Evolutionary conservation across 495 filamentous ascomycete genomes (phyloP).

Genomic region (Hypoxylon fuscum): DNA sequence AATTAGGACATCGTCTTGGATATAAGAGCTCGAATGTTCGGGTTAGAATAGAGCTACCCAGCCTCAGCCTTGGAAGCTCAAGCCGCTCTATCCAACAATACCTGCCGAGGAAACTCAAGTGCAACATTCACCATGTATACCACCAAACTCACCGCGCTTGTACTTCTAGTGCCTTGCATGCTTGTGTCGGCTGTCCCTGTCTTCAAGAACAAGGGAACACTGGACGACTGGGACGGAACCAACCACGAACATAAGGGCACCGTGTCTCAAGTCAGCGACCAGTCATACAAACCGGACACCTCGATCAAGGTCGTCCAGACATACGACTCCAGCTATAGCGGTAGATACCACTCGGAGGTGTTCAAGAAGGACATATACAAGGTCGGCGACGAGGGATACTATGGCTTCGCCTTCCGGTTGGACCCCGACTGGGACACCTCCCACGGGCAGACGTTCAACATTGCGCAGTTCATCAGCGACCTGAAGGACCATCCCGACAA

Average conservation of each 20-base stretch:
- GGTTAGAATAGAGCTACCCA: background rate
- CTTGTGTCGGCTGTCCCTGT: slow-evolving; percentile 42
- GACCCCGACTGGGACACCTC: slow-evolving; percentile 56
- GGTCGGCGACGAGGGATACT: slow-evolving; percentile 59
- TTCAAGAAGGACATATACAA: slow-evolving; percentile 54
- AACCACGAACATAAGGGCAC: slow-evolving; percentile 55
- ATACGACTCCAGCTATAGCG: slow-evolving; percentile 55
- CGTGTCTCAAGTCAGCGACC: slow-evolving; percentile 55
- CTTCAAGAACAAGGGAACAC: slow-evolving; percentile 60
- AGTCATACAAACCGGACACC: slow-evolving; percentile 50
- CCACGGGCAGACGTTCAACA: slow-evolving; percentile 57
- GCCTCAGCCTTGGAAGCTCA: background rate
- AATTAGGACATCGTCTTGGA: background rate
- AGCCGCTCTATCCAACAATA: background rate
- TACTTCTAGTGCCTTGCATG: slow-evolving; percentile 19
- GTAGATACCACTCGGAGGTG: slow-evolving; percentile 63
- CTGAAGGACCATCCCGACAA: slow-evolving; percentile 50
- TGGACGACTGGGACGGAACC: slow-evolving; percentile 52
- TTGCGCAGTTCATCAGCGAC: slow-evolving; percentile 63
- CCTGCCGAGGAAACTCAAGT: background rate
- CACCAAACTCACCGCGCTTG: slow-evolving; percentile 18
- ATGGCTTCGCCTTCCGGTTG: slow-evolving; percentile 64
- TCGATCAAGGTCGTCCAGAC: slow-evolving; percentile 63
- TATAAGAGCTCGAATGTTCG: slow-evolving; percentile 15
- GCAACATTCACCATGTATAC: slow-evolving; percentile 12